Base-by-base conservation (phyloP, 768 basidiomycete species). In the Mrakia blollopis region DNA sequence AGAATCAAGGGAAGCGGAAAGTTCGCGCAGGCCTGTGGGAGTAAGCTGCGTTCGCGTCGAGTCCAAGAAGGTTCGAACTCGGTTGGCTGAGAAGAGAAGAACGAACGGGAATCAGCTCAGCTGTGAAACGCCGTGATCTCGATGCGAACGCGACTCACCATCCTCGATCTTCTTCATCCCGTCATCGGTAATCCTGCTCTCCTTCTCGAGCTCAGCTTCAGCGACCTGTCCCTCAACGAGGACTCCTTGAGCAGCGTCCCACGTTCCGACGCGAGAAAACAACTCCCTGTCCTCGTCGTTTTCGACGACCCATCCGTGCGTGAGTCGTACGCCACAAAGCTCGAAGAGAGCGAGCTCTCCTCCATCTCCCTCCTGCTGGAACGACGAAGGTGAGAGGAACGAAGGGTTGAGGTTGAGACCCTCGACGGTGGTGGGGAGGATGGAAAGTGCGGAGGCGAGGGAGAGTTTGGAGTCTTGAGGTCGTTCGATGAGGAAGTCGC, bases 361-460 rank as follows among this genome's bases (percentile, higher is more conserved):
- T 0, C 88, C 88, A 39, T 86, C 86, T 0, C 87, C 88, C 13
- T 85, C 85, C 0, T 84, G 91, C 18, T 78, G 60, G 82, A 95
- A 94, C 0, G 88, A 87, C 2, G 87, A 88, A 10, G 89, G 81
- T 0, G 87, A 87, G 0, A 89, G 91, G 82, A 97, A 97, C 0
- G 89, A 83, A 0, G 94, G 92, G 80, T 97, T 94, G 63, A 97
- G 85, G 81, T 94, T 91, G 86, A 97, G 91, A 18, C 94, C 94
- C 86, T 89, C 91, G 78, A 90, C 91, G 10, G 91, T 92, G 73
- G 87, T 83, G 25, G 92, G 92, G 86, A 93, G 88, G 74, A 90
- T 88, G 0, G 90, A 89, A 6, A 93, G 85, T 0, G 91, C 92
- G 21, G 89, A 88, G 18, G 89, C 89, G 30, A 91, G 87, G 78